Percentiles rank a stretch among this genome's conserved stretches.
Conservation (phyloP, 352 stramenopile genomes). For the Phytopythium litorale region DNA sequence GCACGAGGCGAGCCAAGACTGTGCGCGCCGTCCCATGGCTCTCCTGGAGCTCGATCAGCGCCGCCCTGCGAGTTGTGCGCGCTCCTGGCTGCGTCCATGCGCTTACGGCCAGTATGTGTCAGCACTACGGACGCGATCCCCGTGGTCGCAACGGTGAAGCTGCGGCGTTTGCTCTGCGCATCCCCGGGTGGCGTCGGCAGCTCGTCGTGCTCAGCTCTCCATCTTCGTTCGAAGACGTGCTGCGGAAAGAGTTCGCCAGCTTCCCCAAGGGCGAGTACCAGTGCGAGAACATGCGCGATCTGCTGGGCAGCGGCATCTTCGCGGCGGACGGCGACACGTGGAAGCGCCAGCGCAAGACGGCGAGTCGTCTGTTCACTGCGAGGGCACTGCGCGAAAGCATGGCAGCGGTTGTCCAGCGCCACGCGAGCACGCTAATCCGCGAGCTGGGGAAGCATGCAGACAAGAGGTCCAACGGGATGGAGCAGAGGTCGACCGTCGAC, state of each 20-base stretch:
- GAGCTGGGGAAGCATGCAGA: slow-evolving; percentile 16
- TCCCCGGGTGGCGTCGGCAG: neutral
- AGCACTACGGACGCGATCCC: neutral
- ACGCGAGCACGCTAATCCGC: slow-evolving; percentile 12
- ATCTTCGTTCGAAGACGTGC: slow-evolving; percentile 23
- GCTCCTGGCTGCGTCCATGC: neutral
- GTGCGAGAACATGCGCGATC: slow-evolving; percentile 21
- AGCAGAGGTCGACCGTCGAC: slow-evolving; percentile 9
- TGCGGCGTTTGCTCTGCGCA: neutral
- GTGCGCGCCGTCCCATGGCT: neutral
- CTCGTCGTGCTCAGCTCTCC: neutral
- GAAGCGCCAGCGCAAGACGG: slow-evolving; percentile 45
- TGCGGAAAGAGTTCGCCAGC: slow-evolving; percentile 29
- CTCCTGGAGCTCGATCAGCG: neutral
- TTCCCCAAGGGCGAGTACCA: slow-evolving; percentile 36
- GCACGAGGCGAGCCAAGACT: neutral
- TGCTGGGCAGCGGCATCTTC: slow-evolving; percentile 41
- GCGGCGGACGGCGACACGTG: slow-evolving; percentile 32
- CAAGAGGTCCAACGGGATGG: slow-evolving; percentile 5
- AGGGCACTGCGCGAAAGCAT: slow-evolving; percentile 33
- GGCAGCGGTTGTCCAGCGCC: slow-evolving; percentile 23
- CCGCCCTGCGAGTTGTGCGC: neutral
- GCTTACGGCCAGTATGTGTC: neutral
- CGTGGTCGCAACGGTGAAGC: neutral
- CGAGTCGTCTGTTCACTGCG: slow-evolving; percentile 43